Evolutionary conservation across 768 basidiomycete species (phyloP), one percentile per base, ranked within the genome.

Genomic region (Mrakia frigida): DNA sequence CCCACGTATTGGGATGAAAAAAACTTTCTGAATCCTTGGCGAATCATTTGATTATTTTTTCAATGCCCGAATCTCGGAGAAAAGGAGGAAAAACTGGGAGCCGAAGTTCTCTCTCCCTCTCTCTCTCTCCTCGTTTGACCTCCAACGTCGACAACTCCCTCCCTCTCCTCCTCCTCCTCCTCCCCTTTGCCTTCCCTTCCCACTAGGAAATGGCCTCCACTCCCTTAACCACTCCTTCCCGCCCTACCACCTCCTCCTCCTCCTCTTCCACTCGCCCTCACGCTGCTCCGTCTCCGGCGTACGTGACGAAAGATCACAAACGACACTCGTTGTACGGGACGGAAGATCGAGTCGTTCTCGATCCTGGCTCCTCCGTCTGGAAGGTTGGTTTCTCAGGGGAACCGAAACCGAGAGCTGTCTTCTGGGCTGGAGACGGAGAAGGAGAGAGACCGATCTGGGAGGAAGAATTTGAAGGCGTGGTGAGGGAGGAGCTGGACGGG

Each of bases 351-450:
- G 88, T 98, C 59, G 88, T 99, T 75, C 91, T 99, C 79, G 97
- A 99, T 83, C 91, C 94, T 33, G 97, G 97, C 28, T 94, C 92
- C 65, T 87, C 90, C 73, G 87, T 94, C 77, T 98, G 96, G 95
- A 97, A 95, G 85, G 92, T 95, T 16, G 97, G 97, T 2, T 98
- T 98, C 85, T 95, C 94, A 81, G 96, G 96, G 21, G 97, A 99
- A 85, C 90, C 94, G 6, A 87, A 89, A 77, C 94, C 97, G 13
- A 84, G 97, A 80, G 91, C 93, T 74, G 90, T 94, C n/a, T 92
- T 96, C 82, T 88, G 87, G 80, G 63, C 81, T n/a, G 39, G 41
- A 65, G 3, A 63, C 65, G 37, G 31, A 16, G 50, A 74, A 71
- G 60, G 61, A 35, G 18, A 74, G 77, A 70, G 78, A 59, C 14